Evolutionary conservation across 192 early-diverging fungal genomes (phyloP).

Genomic region (Phlyctochytrium bullatum): DNA sequence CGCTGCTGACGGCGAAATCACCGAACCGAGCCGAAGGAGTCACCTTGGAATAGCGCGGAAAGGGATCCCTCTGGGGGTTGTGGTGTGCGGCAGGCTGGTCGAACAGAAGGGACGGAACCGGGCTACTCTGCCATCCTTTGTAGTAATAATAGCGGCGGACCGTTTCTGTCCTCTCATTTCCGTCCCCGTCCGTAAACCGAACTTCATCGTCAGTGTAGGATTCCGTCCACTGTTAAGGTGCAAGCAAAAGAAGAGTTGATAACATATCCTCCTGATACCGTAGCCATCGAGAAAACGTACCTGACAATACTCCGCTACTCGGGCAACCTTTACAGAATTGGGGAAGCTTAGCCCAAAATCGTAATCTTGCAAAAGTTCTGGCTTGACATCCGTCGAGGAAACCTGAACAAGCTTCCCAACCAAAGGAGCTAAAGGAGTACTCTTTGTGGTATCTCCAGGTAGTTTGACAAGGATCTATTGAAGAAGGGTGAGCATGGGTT

Average conservation of each 20-base stretch:
- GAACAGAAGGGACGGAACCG: conserved; percentile 27
- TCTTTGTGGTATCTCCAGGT: not conserved
- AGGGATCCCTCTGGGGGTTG: conserved; percentile 35
- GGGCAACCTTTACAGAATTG: conserved; percentile 9
- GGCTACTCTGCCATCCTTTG: conserved; percentile 24
- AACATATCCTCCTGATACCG: too few relatives aligned
- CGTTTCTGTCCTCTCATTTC: conserved; percentile 19
- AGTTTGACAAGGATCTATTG: not conserved
- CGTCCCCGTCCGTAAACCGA: conserved; percentile 14
- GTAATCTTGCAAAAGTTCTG: conserved; percentile 7
- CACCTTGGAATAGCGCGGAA: conserved; percentile 8
- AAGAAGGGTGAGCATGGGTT: not conserved
- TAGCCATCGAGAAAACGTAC: too few relatives aligned
- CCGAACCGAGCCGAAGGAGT: conserved; percentile 6
- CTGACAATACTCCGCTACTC: conserved; percentile 27
- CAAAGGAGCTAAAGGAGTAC: not conserved
- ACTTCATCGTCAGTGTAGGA: conserved; percentile 9
- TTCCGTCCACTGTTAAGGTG: conserved; percentile 36
- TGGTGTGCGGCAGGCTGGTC: conserved; percentile 39
- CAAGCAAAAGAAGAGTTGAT: too few relatives aligned
- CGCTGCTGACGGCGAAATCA: conserved; percentile 4
- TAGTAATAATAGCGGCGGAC: conserved; percentile 27
- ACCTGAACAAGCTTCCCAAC: conserved; percentile 14
- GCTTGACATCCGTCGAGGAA: conserved; percentile 7
- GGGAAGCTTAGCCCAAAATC: conserved; percentile 14